Conservation (phyloP, 1,284 basidiomycete genomes). For the Melampsora americana region DNA sequence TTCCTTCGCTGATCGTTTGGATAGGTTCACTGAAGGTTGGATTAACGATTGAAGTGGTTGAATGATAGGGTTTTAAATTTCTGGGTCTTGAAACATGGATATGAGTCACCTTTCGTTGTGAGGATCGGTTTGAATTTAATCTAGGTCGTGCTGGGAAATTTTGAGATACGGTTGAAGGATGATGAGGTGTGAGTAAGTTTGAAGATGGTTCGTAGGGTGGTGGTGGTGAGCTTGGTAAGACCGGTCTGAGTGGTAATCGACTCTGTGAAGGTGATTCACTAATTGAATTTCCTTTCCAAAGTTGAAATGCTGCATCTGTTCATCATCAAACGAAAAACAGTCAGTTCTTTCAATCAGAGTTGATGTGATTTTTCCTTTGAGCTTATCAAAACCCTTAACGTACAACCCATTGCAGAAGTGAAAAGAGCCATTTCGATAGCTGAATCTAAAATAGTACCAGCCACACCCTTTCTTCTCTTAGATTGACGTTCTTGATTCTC, state of each 20-base stretch:
- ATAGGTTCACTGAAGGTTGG: background rate
- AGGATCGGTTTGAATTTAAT: background rate
- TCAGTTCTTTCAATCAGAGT: too few species aligned
- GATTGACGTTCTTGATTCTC: background rate
- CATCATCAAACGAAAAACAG: background rate
- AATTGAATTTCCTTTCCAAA: slow-evolving; percentile 35
- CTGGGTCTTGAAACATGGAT: background rate
- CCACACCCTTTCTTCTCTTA: slow-evolving; percentile 36
- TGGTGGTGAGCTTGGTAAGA: slow-evolving; percentile 10
- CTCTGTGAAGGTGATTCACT: slow-evolving; percentile 1
- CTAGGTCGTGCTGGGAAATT: background rate
- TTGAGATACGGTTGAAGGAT: background rate
- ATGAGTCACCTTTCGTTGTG: background rate
- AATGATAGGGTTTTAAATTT: background rate
- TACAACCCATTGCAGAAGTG: slow-evolving; percentile 42
- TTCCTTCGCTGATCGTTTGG: background rate
- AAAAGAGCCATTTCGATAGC: slow-evolving; percentile 20
- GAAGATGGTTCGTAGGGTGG: slow-evolving; percentile 27
- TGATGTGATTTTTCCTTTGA: background rate
- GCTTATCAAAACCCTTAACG: background rate
- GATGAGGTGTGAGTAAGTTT: background rate
- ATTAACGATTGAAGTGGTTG: background rate
- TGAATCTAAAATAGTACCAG: slow-evolving; percentile 24
- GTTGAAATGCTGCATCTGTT: slow-evolving; percentile 36
- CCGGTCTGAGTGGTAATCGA: background rate